Evolutionary conservation across 495 filamentous ascomycete species (phyloP).

Genomic region (Penicillium ochrochloron): DNA sequence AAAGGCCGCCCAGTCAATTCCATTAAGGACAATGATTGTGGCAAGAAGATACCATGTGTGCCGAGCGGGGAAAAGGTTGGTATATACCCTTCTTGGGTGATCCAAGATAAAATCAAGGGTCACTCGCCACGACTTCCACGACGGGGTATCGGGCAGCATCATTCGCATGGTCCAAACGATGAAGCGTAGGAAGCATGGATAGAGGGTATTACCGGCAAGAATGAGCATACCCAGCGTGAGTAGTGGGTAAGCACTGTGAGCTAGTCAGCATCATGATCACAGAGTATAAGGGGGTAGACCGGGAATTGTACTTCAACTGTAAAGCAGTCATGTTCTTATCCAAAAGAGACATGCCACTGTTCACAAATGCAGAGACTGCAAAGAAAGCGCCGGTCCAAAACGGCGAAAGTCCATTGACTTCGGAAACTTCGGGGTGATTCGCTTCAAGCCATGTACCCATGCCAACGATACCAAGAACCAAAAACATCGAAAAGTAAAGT

Average conservation of each 20-base stretch:
- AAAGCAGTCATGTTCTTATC: slow-evolving; percentile 74
- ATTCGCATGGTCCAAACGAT: slow-evolving; percentile 67
- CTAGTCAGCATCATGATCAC: slow-evolving; percentile 18
- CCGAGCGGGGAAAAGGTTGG: slow-evolving; percentile 76
- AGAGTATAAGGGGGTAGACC: background rate
- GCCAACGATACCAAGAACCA: slow-evolving; percentile 71
- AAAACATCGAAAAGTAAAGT: slow-evolving; percentile 73
- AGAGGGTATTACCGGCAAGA: slow-evolving; percentile 81
- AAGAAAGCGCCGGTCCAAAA: slow-evolving; percentile 57
- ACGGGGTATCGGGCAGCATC: slow-evolving; percentile 46
- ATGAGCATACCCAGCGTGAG: slow-evolving; percentile 78
- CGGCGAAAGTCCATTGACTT: slow-evolving; percentile 71
- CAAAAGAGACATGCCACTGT: slow-evolving; percentile 83
- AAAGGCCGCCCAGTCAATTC: slow-evolving; percentile 80
- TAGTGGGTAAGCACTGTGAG: slow-evolving; percentile 62
- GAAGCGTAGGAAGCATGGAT: slow-evolving; percentile 79
- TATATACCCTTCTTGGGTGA: slow-evolving; percentile 77
- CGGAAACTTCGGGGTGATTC: slow-evolving; percentile 59
- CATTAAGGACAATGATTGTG: slow-evolving; percentile 75
- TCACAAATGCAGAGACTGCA: slow-evolving; percentile 77
- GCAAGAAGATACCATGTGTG: slow-evolving; percentile 82
- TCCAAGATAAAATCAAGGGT: slow-evolving; percentile 80
- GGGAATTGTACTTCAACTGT: slow-evolving; percentile 38
- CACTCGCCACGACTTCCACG: slow-evolving; percentile 56
- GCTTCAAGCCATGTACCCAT: slow-evolving; percentile 72